Evolutionary conservation across 345 rosid species (phyloP).

Genomic region (Moricandia moricandioides): DNA sequence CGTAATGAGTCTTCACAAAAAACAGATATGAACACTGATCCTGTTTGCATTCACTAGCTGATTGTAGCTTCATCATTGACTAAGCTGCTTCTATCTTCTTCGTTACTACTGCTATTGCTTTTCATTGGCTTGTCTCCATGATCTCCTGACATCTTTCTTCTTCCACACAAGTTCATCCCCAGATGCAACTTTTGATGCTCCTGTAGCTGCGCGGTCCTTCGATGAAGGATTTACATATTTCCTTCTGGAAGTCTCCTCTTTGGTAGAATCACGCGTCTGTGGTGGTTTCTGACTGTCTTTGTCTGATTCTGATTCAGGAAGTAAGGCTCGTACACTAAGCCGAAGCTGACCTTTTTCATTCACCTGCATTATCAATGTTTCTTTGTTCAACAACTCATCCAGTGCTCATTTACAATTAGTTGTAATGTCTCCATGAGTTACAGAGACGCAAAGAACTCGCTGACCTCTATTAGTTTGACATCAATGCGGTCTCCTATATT

Average conservation of each 20-base stretch:
- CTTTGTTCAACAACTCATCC: constrained; percentile 24
- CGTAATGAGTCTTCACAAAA: constrained; percentile 8
- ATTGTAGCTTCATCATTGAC: constrained; percentile 66
- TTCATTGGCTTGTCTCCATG: constrained; percentile 45
- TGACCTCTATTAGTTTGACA: constrained; percentile 93
- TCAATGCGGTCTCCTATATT: constrained; percentile 91
- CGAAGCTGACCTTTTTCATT: constrained; percentile 96
- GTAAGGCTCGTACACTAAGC: constrained; percentile 80
- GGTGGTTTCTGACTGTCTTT: constrained; percentile 43
- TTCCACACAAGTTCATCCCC: constrained; percentile 44
- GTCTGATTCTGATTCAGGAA: constrained; percentile 59
- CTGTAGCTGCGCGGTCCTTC: constrained; percentile 40
- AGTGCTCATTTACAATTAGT: background rate
- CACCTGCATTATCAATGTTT: constrained; percentile 50
- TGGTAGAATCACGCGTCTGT: constrained; percentile 33
- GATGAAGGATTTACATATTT: constrained; percentile 32
- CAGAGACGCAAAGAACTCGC: constrained; percentile 2
- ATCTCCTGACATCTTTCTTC: constrained; percentile 60
- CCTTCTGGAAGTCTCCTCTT: constrained; percentile 28
- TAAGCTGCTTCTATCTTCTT: constrained; percentile 46
- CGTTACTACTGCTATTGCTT: constrained; percentile 41
- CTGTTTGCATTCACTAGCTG: constrained; percentile 36
- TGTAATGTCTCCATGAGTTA: background rate
- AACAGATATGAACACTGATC: constrained; percentile 20
- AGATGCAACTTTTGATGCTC: constrained; percentile 16